Evolutionary conservation across 116 monocot genomes (phyloP), one percentile per base, ranked within the genome.

Genomic region (Papilionanthe hybrid): DNA sequence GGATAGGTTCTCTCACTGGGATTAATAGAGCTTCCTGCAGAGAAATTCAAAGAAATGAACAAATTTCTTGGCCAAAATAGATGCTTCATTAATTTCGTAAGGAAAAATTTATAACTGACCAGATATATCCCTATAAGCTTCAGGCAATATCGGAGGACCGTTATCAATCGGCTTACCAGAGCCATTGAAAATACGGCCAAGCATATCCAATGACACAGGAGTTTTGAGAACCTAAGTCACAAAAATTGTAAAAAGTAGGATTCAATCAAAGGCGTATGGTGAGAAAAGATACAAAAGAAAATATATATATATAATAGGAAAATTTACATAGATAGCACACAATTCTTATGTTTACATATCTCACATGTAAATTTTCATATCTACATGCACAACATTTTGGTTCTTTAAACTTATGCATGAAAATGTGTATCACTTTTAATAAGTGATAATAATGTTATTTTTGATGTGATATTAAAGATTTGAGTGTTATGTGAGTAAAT

Each of bases 111-210:
- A 43, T 3, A 79, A 32, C 76, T 87, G 29, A 94, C 99, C 99
- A 79, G 99, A 99, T 42, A 99, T 99, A 76, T 99, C 99, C 77
- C 88, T 82, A 79, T 99, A 99, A 76, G 99, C 99, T 84, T 99
- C 99, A 49, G 99, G 99, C 23, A 99, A 79, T 53, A 99, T 99
- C 22, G 99, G 93, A 47, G 99, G 99, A 1, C 99, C 99, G 81
- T 99, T 99, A 80, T 99, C 99, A 69, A 99, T 99, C 28, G 99
- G 99, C 77, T 99, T 99, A 65, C 99, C 99, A 85, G 99, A 99
- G 75, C 99, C 99, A 88, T 99, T 94, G 76, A 99, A 99, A 84
- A 97, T 97, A 72, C 94, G 91, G 10, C 97, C 97, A 91, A 97
- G 97, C 97, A 97, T 97, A 82, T 97, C 97, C 82, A 94, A 82